These are phyloP conservation scores for Ganoderma resinaceum DNA, from an alignment of 1,284 basidiomycete species.

Conservation along the genomic window DNA sequence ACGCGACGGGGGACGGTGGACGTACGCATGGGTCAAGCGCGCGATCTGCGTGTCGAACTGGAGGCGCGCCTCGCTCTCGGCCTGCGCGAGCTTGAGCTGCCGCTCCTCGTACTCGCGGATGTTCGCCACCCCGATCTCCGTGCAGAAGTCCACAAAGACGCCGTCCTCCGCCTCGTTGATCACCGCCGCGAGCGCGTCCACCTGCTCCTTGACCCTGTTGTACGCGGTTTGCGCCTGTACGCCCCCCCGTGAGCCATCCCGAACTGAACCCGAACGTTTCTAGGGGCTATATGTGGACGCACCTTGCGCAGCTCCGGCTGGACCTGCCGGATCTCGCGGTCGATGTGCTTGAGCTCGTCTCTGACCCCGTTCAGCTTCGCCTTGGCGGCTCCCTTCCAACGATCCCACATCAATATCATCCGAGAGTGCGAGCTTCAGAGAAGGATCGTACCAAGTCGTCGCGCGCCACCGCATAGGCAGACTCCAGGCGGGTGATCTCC, in stretches of 20 bases:
- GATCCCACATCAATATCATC: background rate
- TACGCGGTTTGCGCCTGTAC: slow-evolving; percentile 61
- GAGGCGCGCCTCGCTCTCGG: slow-evolving; percentile 86
- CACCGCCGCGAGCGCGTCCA: slow-evolving; percentile 61
- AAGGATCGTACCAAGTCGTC: slow-evolving; percentile 80
- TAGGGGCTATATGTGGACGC: background rate
- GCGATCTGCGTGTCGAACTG: slow-evolving; percentile 90
- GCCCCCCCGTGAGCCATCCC: background rate
- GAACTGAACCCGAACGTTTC: slow-evolving; percentile 8
- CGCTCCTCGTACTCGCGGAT: slow-evolving; percentile 97
- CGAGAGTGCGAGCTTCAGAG: too few relatives aligned
- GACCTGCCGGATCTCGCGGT: slow-evolving; percentile 72
- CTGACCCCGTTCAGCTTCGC: slow-evolving; percentile 74
- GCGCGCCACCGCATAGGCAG: slow-evolving; percentile 70
- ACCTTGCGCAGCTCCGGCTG: slow-evolving; percentile 76
- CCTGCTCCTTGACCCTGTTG: slow-evolving; percentile 59
- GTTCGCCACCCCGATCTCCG: slow-evolving; percentile 79
- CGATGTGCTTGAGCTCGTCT: slow-evolving; percentile 81
- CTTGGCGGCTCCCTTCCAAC: slow-evolving; percentile 63
- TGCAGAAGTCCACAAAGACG: slow-evolving; percentile 85
- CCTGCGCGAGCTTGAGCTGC: slow-evolving; percentile 87
- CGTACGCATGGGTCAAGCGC: slow-evolving; percentile 87
- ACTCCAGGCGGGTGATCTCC: slow-evolving; percentile 83
- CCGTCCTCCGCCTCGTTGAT: slow-evolving; percentile 84
- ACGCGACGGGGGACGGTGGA: too few relatives aligned